Base-by-base conservation (phyloP, 1,284 basidiomycete genomes). In the Tilletia indica region DNA sequence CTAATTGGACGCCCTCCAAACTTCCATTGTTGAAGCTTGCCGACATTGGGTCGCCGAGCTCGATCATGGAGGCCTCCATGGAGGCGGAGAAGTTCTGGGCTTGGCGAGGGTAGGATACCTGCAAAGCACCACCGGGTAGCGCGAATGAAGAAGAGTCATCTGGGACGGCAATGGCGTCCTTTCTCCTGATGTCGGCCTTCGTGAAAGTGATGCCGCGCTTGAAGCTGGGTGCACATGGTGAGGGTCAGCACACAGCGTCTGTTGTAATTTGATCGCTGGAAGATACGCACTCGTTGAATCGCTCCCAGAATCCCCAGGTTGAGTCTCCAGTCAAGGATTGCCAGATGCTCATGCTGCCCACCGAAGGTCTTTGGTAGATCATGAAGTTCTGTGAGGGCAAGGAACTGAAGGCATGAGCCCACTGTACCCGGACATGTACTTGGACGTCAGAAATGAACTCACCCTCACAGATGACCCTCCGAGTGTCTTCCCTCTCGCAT, bases 401-500 rank as follows among this genome's bases (percentile, higher is more conserved):
- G 25, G 25, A 31, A 31, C 25, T 31, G 25, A 31, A 31, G 25
- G 25, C 25, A 31, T 31, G 1, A 14, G 2, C 21, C 48, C 21
- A 14, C 21, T 14, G 14, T 21, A 51, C 48, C 48, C 48, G 21
- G 21, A 21, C 48, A 51, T 51, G 48, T 51, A 21, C 21, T 51
- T 51, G 16, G 16, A 51, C 25, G 25, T 31, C 25, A 31, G 25
- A 31, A 31, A 31, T 31, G 48, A n/a, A 42, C 49, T 5, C 38
- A 67, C 47, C 42, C 39, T 39, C 42, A 74, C 73, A 5, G 74
- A 76, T 19, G 68, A 71, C 2, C 79, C 79, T 11, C 79, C 79
- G 38, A 77, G 70, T 49, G 74, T 76, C 70, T 79, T 79, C n/a
- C 79, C 79, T 3, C 78, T 67, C 2, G 79, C 74, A 51, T 76